Conservation (phyloP, 768 basidiomycete species). For the Filobasidium floriforme region DNA sequence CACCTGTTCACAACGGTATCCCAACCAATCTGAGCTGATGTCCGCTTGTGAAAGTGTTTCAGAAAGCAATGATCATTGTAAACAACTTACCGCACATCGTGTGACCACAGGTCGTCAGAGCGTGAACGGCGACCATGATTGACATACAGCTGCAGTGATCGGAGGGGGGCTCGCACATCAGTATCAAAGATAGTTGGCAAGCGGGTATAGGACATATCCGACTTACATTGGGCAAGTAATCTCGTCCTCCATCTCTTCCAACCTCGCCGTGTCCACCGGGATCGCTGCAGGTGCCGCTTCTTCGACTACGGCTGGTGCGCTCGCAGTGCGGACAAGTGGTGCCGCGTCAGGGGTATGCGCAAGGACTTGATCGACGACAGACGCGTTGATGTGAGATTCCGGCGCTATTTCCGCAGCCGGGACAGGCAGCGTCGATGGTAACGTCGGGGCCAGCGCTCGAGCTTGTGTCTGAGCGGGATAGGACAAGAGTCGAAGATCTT, state of each 20-base stretch:
- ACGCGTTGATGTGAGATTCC: too few species aligned
- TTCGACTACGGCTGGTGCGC: too few species aligned
- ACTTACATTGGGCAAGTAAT: conserved; percentile 14
- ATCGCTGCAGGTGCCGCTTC: neutral
- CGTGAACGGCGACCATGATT: conserved; percentile 13
- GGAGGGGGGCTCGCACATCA: neutral
- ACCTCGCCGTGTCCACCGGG: neutral
- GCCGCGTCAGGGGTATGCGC: too few species aligned
- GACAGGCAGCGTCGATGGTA: too few species aligned
- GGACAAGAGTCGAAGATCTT: too few species aligned
- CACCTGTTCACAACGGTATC: neutral
- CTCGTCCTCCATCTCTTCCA: conserved; percentile 12
- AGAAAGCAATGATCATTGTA: neutral
- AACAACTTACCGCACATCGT: conserved; percentile 7
- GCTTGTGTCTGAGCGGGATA: too few species aligned
- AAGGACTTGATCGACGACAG: too few species aligned
- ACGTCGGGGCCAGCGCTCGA: too few species aligned
- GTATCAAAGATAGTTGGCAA: too few species aligned
- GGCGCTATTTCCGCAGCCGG: too few species aligned
- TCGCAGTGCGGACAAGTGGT: too few species aligned
- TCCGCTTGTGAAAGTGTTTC: neutral
- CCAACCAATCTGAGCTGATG: neutral
- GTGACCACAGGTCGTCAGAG: conserved; percentile 12
- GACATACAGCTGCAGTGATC: conserved; percentile 8
- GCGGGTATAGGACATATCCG: neutral